A percentile compares a stretch with the other conserved stretches of the same genome.
Conservation (phyloP, 768 basidiomycete species). For the Amanita phalloides region DNA sequence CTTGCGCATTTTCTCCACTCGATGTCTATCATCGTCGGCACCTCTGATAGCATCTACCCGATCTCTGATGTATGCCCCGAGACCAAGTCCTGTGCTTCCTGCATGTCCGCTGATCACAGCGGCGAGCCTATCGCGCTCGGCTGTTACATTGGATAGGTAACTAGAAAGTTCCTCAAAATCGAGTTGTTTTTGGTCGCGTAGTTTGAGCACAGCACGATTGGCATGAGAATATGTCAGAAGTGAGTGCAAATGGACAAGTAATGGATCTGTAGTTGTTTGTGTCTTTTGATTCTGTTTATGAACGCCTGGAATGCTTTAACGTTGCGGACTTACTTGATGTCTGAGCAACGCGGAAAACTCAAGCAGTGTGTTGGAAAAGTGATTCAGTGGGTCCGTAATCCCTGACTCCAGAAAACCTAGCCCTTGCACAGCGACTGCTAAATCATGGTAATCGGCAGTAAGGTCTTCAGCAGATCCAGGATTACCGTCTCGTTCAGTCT, state of each 20-base stretch:
- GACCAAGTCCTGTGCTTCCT: conserved; percentile 71
- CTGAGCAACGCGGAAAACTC: conserved; percentile 89
- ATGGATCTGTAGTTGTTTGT: conserved; percentile 84
- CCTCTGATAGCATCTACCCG: conserved; percentile 87
- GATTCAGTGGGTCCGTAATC: conserved; percentile 94
- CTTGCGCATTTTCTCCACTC: conserved; percentile 91
- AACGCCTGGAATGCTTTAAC: background rate
- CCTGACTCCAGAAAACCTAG: conserved; percentile 97
- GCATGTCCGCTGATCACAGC: conserved; percentile 86
- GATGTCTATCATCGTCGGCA: conserved; percentile 84
- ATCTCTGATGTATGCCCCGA: conserved; percentile 87
- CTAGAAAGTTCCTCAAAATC: conserved; percentile 97
- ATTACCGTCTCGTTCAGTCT: conserved; percentile 80
- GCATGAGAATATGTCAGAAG: conserved; percentile 89
- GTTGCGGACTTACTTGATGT: conserved; percentile 49
- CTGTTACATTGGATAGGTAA: conserved; percentile 86
- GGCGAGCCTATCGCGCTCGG: conserved; percentile 86
- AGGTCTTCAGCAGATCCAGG: conserved; percentile 86
- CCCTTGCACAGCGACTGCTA: conserved; percentile 93
- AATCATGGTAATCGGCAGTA: conserved; percentile 92
- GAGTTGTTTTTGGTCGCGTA: conserved; percentile 96
- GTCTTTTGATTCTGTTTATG: conserved; percentile 37
- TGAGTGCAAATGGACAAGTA: conserved; percentile 84
- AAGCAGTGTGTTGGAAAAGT: conserved; percentile 91
- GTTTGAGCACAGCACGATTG: conserved; percentile 87